A percentile compares a stretch with the other conserved stretches of the same genome.
phyloP scores from a whole-genome alignment of 129 eudicot genomes.

The Daucus carota region DH1_v3.0 NC_030381.2:34704501-34705000 shows the following conservation, averaged over 20 bases:
- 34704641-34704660: too few relatives aligned
- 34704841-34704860: background rate
- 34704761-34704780: background rate
- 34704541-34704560: too few relatives aligned
- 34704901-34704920: background rate
- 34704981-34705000: background rate
- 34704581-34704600: too few relatives aligned
- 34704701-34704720: background rate
- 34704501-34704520: too few relatives aligned
- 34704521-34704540: too few relatives aligned
- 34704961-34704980: background rate
- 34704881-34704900: background rate
- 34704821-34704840: background rate
- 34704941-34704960: background rate
- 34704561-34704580: too few relatives aligned
- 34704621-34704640: too few relatives aligned
- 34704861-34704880: background rate
- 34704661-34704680: too few relatives aligned
- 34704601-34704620: too few relatives aligned
- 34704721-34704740: background rate
- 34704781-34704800: background rate
- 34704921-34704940: background rate
- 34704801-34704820: background rate
- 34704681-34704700: too few relatives aligned
- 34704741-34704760: background rate